Base-by-base conservation (phyloP, 2,329 filamentous ascomycete species). In the Neopestalotiopsis sp. region DNA sequence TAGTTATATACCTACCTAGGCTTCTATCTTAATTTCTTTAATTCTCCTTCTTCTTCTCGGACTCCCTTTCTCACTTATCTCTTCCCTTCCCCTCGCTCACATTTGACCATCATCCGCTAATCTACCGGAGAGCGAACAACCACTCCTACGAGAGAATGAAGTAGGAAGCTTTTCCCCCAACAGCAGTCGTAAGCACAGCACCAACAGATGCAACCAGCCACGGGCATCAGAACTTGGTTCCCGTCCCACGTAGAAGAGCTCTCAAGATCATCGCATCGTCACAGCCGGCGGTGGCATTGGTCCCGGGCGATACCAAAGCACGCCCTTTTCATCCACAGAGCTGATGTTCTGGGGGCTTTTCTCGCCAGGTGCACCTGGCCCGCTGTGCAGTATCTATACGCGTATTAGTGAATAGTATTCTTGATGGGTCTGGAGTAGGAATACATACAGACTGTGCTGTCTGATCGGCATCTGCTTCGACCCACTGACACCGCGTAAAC, bases 401-500 rank as follows among this genome's bases (percentile, higher is more conserved):
- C 2, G 13, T 30, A 6, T 69, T 24, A 66, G 56, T 38, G 28
- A 34, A 45, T 58, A 9, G 24, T 34, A 13, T 14, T 17, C 6
- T 6, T 24, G 45, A 30, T n/a, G 17, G 14, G 3, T 24, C 17
- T 10, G 1, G 13, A 10, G 20, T 14, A 24, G 24, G 24, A 38
- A 2, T 6, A 56, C 72, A 70, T 69, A 74, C 72, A 17, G 72
- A 69, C 34, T 69, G 61, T 6, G 38, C 45, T 6, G 72, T 74
- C 40, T 71, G 72, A 12, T 61, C 67, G 30, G 80, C 78, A 73
- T 82, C 80, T 60, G 78, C 74, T 69, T 84, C 82, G 38, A 86
- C 84, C 72, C 83, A 86, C 70, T 84, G 83, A 79, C 83, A 84
- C 64, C 77, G 79, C 56, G 78, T 83, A 74, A 84, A 86, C 17